Conservation (phyloP, 2,329 filamentous ascomycete genomes). For the Xylariomycetidae sp. region DNA sequence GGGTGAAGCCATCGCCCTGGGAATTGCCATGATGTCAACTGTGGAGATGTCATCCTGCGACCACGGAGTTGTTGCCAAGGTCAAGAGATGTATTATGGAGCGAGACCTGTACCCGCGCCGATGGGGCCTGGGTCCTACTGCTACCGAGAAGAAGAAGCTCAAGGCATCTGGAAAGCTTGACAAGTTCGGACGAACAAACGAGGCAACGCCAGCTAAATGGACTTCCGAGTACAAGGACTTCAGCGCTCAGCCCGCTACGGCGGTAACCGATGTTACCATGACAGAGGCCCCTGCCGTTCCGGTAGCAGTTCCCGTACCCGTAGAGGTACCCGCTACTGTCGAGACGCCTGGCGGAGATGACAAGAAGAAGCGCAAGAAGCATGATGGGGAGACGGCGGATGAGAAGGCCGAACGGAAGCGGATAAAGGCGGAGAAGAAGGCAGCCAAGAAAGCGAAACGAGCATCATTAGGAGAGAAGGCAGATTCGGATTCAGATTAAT, state of each 20-base stretch:
- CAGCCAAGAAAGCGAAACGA: slow-evolving; percentile 53
- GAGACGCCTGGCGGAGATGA: slow-evolving; percentile 48
- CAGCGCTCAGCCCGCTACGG: slow-evolving; percentile 44
- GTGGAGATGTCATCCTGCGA: slow-evolving; percentile 96
- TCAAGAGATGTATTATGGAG: slow-evolving; percentile 99
- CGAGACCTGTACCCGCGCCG: slow-evolving; percentile 92
- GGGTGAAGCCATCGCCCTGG: slow-evolving; percentile 95
- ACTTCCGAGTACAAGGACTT: slow-evolving; percentile 90
- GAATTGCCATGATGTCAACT: slow-evolving; percentile 95
- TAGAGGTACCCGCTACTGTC: slow-evolving; percentile 32
- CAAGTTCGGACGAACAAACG: slow-evolving; percentile 92
- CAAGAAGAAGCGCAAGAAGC: slow-evolving; percentile 79
- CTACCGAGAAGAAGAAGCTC: slow-evolving; percentile 98
- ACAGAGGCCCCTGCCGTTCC: slow-evolving; percentile 36
- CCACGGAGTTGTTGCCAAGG: slow-evolving; percentile 95
- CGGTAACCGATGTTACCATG: slow-evolving; percentile 39
- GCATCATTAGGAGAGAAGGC: slow-evolving; percentile 45
- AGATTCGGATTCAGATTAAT: slow-evolving; percentile 49
- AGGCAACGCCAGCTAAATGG: slow-evolving; percentile 91
- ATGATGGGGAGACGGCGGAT: slow-evolving; percentile 70
- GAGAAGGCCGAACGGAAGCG: slow-evolving; percentile 60
- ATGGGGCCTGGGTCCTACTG: slow-evolving; percentile 93
- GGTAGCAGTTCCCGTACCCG: slow-evolving; percentile 32
- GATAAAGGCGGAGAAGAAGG: slow-evolving; percentile 57
- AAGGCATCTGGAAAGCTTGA: slow-evolving; percentile 97